Evolutionary conservation across 1,284 basidiomycete genomes (phyloP).

Genomic region (Xerocomus amazonicus): DNA sequence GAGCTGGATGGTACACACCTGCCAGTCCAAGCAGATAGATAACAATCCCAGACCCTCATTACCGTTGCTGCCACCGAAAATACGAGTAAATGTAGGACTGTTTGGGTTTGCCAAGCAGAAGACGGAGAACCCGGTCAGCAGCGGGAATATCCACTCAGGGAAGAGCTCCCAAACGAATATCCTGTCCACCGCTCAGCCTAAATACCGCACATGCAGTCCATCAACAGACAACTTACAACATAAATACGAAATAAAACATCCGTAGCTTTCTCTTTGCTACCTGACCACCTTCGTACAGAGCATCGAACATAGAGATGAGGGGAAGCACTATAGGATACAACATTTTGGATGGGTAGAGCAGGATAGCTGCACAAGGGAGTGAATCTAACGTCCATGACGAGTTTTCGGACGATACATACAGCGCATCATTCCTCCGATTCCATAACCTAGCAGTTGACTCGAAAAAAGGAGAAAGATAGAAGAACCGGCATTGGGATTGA

Average conservation of each 20-base stretch:
- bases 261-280: slow-evolving; percentile 38
- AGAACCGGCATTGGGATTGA: slow-evolving; percentile 50
- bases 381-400: not conserved
- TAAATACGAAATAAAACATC: slow-evolving; percentile 51
- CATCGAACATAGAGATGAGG: slow-evolving; percentile 55
- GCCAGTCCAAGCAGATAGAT: slow-evolving; percentile 58
- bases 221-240: slow-evolving; percentile 30
- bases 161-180: slow-evolving; percentile 51
- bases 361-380: slow-evolving; percentile 32
- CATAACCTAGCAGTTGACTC: slow-evolving; percentile 57
- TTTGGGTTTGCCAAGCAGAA: slow-evolving; percentile 57
- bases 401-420: slow-evolving; percentile 14
- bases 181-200: slow-evolving; percentile 15
- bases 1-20: slow-evolving; percentile 12
- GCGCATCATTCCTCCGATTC: slow-evolving; percentile 51
- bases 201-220: slow-evolving; percentile 7
- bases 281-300: slow-evolving; percentile 40
- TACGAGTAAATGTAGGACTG: slow-evolving; percentile 45
- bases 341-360: slow-evolving; percentile 66
- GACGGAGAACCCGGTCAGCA: slow-evolving; percentile 48
- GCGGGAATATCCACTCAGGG: slow-evolving; percentile 49
- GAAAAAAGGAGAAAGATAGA: slow-evolving; percentile 58
- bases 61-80: slow-evolving; percentile 59
- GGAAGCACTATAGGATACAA: slow-evolving; percentile 55
- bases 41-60: slow-evolving; percentile 54